Evolutionary conservation across 768 basidiomycete genomes (phyloP), one percentile per base, ranked within the genome.

Genomic region (Mycena metata): DNA sequence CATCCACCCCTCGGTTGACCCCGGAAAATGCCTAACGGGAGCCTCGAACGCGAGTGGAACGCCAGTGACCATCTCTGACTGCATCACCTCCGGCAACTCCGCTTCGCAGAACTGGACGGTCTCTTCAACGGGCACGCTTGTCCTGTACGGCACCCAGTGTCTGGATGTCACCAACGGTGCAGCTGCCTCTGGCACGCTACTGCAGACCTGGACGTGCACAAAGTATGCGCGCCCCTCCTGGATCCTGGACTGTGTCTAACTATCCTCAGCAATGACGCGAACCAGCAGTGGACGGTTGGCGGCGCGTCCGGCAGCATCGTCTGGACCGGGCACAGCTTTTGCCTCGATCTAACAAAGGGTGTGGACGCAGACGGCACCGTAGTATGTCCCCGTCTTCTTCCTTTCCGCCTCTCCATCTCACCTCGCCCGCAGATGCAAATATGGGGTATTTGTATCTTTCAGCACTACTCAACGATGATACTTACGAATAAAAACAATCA

Each of bases 301-400:
- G 59, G 59, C 59, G 52, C 62, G 43, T 54, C 51, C 51, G 62
- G 62, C 42, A 64, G 62, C 52, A 64, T 64, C 43, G 46, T 17
- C 52, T 64, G 62, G 62, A 64, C 51, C 35, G 62, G 62, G 35
- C 1, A 46, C 15, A 47, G 52, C 62, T 64, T 54, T 54, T 64
- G 62, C 35, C 62, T 64, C 21, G 62, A 64, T 56, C 52, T 64
- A 30, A 64, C 62, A 55, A 64, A 64, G 62, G 62, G 62, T 45
- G 52, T 47, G 33, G 62, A 64, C 52, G 52, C 43, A 54, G 52
- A 62, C 50, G 60, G 60, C 49, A 63, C 61, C 42, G 61, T 63
- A 43, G 61, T 63, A 63, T 46, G 61, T 63, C 50, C 51, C 41
- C 51, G 23, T n/a, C 10, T 26, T 45, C 39, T 63, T 54, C 61